Conservation (phyloP, 371 early-diverging fungal genomes). For the Rhizopus sp. region DNA sequence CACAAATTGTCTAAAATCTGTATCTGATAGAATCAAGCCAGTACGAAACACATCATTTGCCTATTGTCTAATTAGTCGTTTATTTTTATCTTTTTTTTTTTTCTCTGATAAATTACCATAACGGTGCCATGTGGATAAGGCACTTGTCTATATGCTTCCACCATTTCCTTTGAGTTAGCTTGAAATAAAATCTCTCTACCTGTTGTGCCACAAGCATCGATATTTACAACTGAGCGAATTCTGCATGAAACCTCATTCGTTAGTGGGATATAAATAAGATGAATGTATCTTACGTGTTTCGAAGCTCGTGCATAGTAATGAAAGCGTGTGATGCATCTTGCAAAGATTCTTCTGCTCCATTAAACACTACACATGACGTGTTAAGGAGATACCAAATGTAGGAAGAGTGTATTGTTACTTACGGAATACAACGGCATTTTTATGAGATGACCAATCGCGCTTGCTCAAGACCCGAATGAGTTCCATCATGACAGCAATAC, state of each 20-base stretch:
- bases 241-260: constrained; percentile 13
- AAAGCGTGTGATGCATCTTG: constrained; percentile 81
- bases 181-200: constrained; percentile 80
- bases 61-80: constrained; percentile 13
- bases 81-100: too few species aligned
- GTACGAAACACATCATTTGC: constrained; percentile 78
- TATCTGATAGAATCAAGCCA: constrained; percentile 74
- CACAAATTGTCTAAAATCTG: constrained; percentile 79
- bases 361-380: constrained; percentile 56
- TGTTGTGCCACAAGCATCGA: constrained; percentile 74
- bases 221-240: constrained; percentile 69
- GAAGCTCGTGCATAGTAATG: constrained; percentile 65
- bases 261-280: background rate
- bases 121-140: constrained; percentile 78
- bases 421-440: constrained; percentile 64
- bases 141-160: constrained; percentile 70
- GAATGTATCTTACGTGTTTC: constrained; percentile 45
- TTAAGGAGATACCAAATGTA: background rate
- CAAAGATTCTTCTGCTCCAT: constrained; percentile 80
- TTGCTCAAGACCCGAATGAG: constrained; percentile 63
- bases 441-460: constrained; percentile 49
- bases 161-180: constrained; percentile 69
- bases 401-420: constrained; percentile 23
- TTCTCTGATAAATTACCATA: constrained; percentile 44
- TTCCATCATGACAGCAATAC: constrained; percentile 75